Evolutionary conservation across 2,329 filamentous ascomycete genomes (phyloP), one percentile per base, ranked within the genome.

Genomic region (Xylaria sp.): DNA sequence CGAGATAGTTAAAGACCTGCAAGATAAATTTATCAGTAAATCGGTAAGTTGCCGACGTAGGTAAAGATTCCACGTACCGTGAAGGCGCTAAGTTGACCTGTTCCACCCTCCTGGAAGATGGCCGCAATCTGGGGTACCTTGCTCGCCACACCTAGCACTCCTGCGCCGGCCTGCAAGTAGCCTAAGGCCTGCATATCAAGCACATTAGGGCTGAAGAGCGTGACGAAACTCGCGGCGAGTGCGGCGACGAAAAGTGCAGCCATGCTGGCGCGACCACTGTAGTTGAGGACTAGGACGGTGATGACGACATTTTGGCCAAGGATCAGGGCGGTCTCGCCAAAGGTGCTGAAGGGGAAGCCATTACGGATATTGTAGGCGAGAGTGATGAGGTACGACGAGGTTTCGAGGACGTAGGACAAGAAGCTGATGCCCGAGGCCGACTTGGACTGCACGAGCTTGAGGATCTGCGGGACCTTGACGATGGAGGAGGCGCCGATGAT

Each of bases 1-100:
- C 86, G 76, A 99, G 93, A 82, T 97, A 99, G 85, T 98, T 98
- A 88, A 99, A 97, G 74, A 99, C 94, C 94, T 98, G 76, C 48
- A 27, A 21, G 36, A 62, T 7, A 24, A 39, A 58, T 32, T n/a
- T 2, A 45, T 69, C 47, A 70, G 61, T 57, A 67, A 67, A 65
- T 4, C 4, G 42, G 42, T 27, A 27, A 27, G 24, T 27, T 27
- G 24, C 24, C 17, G 17, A 47, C 17, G 17, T 42, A 11, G n/a
- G 17, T 47, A 17, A 17, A 17, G 34, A 51, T 58, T 47, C 9
- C 36, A 60, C 92, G 82, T 86, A 97, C 96, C 67, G 96, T 93
- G 80, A 98, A 98, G 60, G 96, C 95, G 78, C 94, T 98, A 79
- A 99, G 86, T 85, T 99, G 96, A 27, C 97, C 96, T 4, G 96